Conservation (phyloP, 2,329 filamentous ascomycete species). For the Aspergillus terreus region DNA sequence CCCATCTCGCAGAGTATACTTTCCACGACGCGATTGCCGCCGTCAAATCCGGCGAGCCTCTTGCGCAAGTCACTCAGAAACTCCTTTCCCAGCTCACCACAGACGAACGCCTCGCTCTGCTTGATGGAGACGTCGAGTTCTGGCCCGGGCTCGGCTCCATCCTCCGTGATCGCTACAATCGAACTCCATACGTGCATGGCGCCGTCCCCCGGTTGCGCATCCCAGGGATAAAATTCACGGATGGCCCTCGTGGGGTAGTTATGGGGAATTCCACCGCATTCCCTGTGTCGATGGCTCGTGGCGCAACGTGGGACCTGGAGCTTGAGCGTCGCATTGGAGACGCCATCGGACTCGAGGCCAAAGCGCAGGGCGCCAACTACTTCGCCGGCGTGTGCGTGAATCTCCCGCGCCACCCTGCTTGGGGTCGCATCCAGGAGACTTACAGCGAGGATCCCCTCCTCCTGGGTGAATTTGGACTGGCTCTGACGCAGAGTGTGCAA, state of each 20-base stretch:
- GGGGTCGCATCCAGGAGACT: slow-evolving; percentile 22
- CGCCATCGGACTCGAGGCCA: slow-evolving; percentile 23
- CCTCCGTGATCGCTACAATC: slow-evolving; percentile 7
- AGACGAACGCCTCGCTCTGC: slow-evolving; percentile 2
- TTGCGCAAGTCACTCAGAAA: neutral
- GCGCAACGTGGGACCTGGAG: slow-evolving; percentile 23
- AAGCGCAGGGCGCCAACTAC: slow-evolving; percentile 25
- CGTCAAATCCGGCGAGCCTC: neutral
- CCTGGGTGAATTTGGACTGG: slow-evolving; percentile 22
- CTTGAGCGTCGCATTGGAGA: slow-evolving; percentile 21
- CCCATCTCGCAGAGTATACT: neutral
- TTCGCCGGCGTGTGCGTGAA: slow-evolving; percentile 25
- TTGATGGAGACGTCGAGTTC: slow-evolving; percentile 5
- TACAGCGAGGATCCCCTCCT: slow-evolving; percentile 22
- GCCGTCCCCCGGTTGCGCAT: neutral
- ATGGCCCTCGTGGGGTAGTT: slow-evolving; percentile 22
- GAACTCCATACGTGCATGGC: slow-evolving; percentile 1
- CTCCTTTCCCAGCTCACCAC: slow-evolving; percentile 1
- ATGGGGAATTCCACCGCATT: slow-evolving; percentile 5
- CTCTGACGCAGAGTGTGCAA: slow-evolving; percentile 18
- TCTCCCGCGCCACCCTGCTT: slow-evolving; percentile 21
- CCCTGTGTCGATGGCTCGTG: slow-evolving; percentile 17
- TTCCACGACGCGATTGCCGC: neutral
- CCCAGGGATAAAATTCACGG: slow-evolving; percentile 17
- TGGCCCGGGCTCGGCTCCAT: slow-evolving; percentile 4